A percentile compares a stretch with the other conserved stretches of the same genome.
phyloP scores from a whole-genome alignment of 352 stramenopile species.

The Aphanomyces astaci region DNA sequence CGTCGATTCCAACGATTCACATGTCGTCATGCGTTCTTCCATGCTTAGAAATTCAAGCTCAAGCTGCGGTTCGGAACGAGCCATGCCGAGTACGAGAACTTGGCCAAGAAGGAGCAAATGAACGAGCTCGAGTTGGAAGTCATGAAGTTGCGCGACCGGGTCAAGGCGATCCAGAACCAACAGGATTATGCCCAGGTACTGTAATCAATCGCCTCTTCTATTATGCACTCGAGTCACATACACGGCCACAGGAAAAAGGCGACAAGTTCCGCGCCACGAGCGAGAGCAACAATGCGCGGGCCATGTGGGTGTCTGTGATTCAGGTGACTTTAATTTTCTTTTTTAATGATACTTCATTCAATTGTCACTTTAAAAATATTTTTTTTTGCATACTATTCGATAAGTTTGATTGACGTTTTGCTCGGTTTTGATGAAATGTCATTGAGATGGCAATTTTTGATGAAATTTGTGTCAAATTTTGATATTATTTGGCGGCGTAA shows the following conservation, averaged over 20 bases:
- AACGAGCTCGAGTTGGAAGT: conserved; percentile 72
- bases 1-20: background rate
- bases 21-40: background rate
- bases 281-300: conserved; percentile 67
- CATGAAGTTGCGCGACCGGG: conserved; percentile 71
- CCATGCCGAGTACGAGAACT: conserved; percentile 67
- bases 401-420: too few relatives aligned
- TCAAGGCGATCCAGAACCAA: conserved; percentile 67
- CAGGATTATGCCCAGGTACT: conserved; percentile 81
- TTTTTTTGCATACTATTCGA: too few relatives aligned
- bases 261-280: conserved; percentile 56
- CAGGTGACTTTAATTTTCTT: too few relatives aligned
- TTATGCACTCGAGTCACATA: too few relatives aligned
- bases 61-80: conserved; percentile 59
- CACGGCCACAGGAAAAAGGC: conserved; percentile 46
- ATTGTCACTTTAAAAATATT: too few relatives aligned
- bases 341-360: too few relatives aligned
- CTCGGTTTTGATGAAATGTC: too few relatives aligned
- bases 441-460: too few relatives aligned
- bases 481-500: too few relatives aligned
- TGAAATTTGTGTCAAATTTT: too few relatives aligned
- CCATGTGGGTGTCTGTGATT: conserved; percentile 75
- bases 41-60: conserved; percentile 54
- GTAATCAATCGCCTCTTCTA: too few relatives aligned
- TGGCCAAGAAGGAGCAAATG: conserved; percentile 79